Evolutionary conservation across 2,329 filamentous ascomycete genomes (phyloP), one percentile per base, ranked within the genome.

Genomic region (Pseudophaeomoniella oleicola): DNA sequence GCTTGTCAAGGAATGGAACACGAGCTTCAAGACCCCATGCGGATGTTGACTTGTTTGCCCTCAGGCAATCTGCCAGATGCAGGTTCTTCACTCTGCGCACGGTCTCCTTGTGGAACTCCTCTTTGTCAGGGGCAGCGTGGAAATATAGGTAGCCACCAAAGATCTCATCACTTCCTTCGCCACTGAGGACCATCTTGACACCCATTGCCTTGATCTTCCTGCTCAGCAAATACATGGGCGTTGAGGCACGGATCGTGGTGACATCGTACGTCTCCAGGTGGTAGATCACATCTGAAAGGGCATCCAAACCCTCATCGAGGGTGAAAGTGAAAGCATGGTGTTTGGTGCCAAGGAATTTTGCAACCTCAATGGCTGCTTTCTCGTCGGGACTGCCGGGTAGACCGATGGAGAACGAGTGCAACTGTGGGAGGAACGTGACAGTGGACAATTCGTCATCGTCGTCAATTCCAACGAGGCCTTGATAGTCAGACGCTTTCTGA

Each of bases 151-250:
- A 98, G 37, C 90, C 90, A 44, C 90, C 90, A 50, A 96, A 96
- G 57, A 94, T 94, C 66, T 98, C 90, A 59, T 98, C 90, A 53
- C 82, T 90, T 35, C 90, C 90, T 64, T 98, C 90, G 43, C 90
- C 90, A 52, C 82, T 92, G 43, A 98, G 72, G 39, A 98, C 90
- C 90, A 98, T 98, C 75, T 98, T 98, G 55, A 98, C 83, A 45
- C 90, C 90, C 78, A 94, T 88, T 22, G 87, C 90, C 72, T 98
- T 98, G 71, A 98, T 98, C 71, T 98, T 98, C 58, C 92, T 79
- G 43, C 85, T 90, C 34, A 98, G 73, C 44, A 98, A 69, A 66
- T 94, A 98, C 90, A 98, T 98, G 46, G 90, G 90, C 9, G 90
- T 98, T 9, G 88, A 96, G 38, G 90, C 90, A 55, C 90, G 86